A percentile compares a stretch with the other conserved stretches of the same genome.
Conservation (phyloP, 1,284 basidiomycete genomes). For the Puccinia hordei region DNA sequence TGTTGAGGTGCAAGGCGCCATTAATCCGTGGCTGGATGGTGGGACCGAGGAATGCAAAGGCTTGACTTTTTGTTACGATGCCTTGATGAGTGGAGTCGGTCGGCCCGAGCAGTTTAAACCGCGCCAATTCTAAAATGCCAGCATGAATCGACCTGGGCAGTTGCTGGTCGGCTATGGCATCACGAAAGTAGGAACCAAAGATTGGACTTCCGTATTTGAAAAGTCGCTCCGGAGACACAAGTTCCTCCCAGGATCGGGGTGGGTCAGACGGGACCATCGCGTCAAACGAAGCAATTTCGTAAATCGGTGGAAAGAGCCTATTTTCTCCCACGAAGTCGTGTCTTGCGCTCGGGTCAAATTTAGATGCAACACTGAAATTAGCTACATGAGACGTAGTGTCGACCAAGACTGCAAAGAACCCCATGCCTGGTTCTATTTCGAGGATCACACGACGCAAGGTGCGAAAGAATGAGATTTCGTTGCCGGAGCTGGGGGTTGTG, state of each 20-base stretch:
- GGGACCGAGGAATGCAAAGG: constrained; percentile 10
- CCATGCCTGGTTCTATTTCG: background rate
- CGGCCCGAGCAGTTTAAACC: background rate
- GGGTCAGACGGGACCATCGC: constrained; percentile 5
- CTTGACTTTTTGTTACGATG: background rate
- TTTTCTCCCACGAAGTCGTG: background rate
- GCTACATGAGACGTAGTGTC: constrained; percentile 6
- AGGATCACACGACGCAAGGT: background rate
- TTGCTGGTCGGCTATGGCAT: background rate
- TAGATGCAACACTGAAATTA: background rate
- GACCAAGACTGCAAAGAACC: constrained; percentile 10
- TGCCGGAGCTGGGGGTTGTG: background rate
- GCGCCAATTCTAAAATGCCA: background rate
- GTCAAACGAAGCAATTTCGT: constrained; percentile 15
- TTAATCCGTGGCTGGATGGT: constrained; percentile 8
- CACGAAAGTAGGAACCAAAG: constrained; percentile 1
- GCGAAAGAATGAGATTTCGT: background rate
- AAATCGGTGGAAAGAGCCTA: constrained; percentile 1
- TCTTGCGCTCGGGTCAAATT: constrained; percentile 18
- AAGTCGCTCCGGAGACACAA: background rate
- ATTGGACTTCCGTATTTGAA: constrained; percentile 26
- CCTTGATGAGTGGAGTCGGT: background rate
- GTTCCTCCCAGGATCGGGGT: constrained; percentile 1
- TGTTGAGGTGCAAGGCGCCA: background rate
- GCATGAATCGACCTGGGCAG: background rate